A percentile compares a stretch with the other conserved stretches of the same genome.
phyloP scores from a whole-genome alignment of 306 rosid genomes.

The Glycine soja region DNA sequence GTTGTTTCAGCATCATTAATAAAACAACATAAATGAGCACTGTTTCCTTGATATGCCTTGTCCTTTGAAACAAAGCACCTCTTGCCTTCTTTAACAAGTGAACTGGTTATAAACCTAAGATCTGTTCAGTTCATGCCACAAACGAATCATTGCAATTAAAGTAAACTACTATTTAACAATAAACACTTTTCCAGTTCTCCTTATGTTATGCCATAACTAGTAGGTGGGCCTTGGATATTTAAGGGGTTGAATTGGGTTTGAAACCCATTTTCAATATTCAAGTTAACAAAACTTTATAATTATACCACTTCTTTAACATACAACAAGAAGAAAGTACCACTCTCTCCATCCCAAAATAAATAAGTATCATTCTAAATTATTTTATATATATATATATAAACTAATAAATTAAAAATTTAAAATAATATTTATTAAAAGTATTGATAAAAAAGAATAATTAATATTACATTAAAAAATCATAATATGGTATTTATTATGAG shows the following conservation, averaged over 20 bases:
- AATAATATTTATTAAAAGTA: no score
- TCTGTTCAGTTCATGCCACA: background rate
- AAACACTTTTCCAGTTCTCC: background rate
- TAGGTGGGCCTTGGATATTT: background rate
- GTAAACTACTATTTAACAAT: background rate
- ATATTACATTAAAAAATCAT: no score
- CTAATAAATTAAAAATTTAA: no score
- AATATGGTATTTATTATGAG: no score
- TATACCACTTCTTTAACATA: no score
- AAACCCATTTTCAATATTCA: background rate
- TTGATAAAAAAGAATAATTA: no score
- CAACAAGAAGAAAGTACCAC: background rate
- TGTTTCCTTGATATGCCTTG: constrained; percentile 2
- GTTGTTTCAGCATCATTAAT: background rate
- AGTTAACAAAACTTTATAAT: background rate
- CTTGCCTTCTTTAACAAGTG: background rate
- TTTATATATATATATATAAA: no score
- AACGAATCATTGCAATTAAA: background rate
- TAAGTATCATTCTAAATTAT: no score
- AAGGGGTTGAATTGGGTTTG: no score
- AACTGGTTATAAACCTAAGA: background rate
- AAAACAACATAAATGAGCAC: background rate
- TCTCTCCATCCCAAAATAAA: no score
- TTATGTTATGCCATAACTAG: background rate
- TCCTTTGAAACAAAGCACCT: background rate